Percentiles rank a stretch among this genome's conserved stretches.
These are phyloP conservation scores for Hanseniaspora taiwanica DNA, from an alignment of 805 yeast species.

Conservation along the genomic window DNA sequence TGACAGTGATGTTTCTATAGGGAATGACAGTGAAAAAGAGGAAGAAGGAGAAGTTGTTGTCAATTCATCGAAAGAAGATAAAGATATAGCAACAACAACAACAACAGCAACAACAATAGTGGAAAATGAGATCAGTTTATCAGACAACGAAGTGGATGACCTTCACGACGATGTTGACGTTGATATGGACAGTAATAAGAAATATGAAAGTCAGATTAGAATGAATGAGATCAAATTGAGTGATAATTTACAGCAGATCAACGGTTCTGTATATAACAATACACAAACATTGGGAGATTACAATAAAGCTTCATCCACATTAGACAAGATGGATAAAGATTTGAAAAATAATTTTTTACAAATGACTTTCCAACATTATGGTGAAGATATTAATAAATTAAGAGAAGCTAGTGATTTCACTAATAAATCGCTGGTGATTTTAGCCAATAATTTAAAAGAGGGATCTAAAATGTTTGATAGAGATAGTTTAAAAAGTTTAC, in stretches of 20 bases:
- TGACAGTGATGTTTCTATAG: conserved; percentile 12
- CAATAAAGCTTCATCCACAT: not conserved
- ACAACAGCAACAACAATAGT: not conserved
- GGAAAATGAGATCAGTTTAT: conserved; percentile 16
- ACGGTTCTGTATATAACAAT: conserved; percentile 1
- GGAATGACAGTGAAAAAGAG: conserved; percentile 7
- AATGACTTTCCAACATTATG: conserved; percentile 43
- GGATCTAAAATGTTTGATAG: conserved; percentile 48
- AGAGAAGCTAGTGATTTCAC: conserved; percentile 55
- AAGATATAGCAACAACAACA: conserved; percentile 2
- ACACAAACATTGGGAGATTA: not conserved
- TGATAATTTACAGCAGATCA: conserved; percentile 2
- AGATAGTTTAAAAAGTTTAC: conserved; percentile 29
- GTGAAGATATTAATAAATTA: conserved; percentile 45
- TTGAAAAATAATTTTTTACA: conserved; percentile 39
- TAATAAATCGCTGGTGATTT: conserved; percentile 38
- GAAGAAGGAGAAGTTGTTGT: conserved; percentile 3
- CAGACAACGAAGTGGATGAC: conserved; percentile 21
- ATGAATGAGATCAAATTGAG: conserved; percentile 1
- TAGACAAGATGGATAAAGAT: conserved; percentile 12
- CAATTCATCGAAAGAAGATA: too few relatives aligned
- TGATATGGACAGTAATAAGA: conserved; percentile 1
- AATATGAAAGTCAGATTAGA: not conserved
- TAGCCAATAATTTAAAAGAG: conserved; percentile 46
- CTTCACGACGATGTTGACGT: conserved; percentile 1